A percentile compares a stretch with the other conserved stretches of the same genome.
phyloP scores from a whole-genome alignment of 805 yeast genomes.

The Danielia oregonensis region DNA sequence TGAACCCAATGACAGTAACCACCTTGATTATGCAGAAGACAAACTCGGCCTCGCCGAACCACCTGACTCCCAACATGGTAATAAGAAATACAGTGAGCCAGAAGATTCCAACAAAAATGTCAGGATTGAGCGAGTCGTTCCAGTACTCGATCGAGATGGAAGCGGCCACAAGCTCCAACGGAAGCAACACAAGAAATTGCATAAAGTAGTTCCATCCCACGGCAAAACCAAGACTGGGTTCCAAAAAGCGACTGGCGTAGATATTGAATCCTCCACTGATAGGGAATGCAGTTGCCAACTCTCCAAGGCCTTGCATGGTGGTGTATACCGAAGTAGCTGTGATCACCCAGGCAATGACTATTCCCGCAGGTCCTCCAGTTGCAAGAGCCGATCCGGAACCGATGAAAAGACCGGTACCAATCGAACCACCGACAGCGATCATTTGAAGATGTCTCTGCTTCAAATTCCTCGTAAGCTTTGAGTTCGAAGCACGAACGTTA shows the following conservation, averaged over 20 bases:
- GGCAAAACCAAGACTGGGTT: slow-evolving; percentile 67
- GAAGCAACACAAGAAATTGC: slow-evolving; percentile 52
- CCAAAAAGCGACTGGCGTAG: slow-evolving; percentile 60
- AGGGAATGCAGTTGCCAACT: slow-evolving; percentile 52
- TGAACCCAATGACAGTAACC: slow-evolving; percentile 56
- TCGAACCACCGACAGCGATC: slow-evolving; percentile 82
- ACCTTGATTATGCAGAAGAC: slow-evolving; percentile 65
- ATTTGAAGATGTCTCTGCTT: slow-evolving; percentile 68
- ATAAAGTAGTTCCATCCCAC: slow-evolving; percentile 69
- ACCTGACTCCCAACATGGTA: slow-evolving; percentile 15
- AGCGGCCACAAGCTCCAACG: slow-evolving; percentile 64
- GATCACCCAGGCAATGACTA: slow-evolving; percentile 36
- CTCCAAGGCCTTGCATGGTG: slow-evolving; percentile 43
- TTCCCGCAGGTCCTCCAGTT: slow-evolving; percentile 69
- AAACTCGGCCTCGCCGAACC: slow-evolving; percentile 56
- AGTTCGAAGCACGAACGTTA: slow-evolving; percentile 22
- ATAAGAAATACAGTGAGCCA: slow-evolving; percentile 42
- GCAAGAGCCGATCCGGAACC: slow-evolving; percentile 63
- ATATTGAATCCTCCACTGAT: slow-evolving; percentile 49
- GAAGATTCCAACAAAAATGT: slow-evolving; percentile 56
- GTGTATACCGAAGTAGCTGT: slow-evolving; percentile 30
- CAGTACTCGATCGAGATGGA: slow-evolving; percentile 54
- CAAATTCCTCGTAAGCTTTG: slow-evolving; percentile 14
- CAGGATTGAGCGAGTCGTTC: slow-evolving; percentile 48
- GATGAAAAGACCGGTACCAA: slow-evolving; percentile 80